Base-by-base conservation (phyloP, 202 grass and related monocot genomes). In the Panicum virgatum region DNA sequence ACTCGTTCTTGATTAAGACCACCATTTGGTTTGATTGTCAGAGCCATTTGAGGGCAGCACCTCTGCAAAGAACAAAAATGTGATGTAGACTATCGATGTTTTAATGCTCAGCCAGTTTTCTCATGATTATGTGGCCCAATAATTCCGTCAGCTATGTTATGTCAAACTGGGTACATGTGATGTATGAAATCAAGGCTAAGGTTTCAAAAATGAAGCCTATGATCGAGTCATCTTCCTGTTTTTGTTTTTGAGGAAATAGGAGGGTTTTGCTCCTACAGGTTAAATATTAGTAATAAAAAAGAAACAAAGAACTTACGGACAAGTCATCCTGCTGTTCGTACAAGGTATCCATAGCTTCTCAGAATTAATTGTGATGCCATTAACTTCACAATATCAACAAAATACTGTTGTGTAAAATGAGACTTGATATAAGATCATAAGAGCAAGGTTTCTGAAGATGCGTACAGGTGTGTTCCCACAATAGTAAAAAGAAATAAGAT, bases 11-110 rank as follows among this genome's bases (percentile, higher is more conserved):
- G 92, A 87, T 98, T 98, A 45, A 98, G 77, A 83, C 90, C 92
- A 69, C 95, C 92, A 82, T 98, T 98, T 86, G 95, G 90, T 93
- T 98, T 90, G 27, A 98, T 84, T 84, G 94, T 91, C 65, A 94
- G 88, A 88, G 38, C 95, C 95, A 88, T 98, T 94, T 45, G 95
- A 94, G 51, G 88, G 82, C 0, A 82, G 86, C 75, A 94, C 83
- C 73, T 86, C 95, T 98, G 86, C 77, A 80, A 69, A 81, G n/a
- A 44, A 20, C 32, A 4, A 53, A 84, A 34, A 18, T 66, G 68
- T 29, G 46, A 62, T 34, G 3, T 12, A 39, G 54, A 69, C 19
- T 38, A 46, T 13, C 14, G 84, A 14, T 52, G 10, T 22, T 62
- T 42, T 83, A 77, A 25, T 30, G 73, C 4, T 58, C 11, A 48